Conservation (phyloP, 495 filamentous ascomycete genomes). For the Aspergillus ellipticus region DNA sequence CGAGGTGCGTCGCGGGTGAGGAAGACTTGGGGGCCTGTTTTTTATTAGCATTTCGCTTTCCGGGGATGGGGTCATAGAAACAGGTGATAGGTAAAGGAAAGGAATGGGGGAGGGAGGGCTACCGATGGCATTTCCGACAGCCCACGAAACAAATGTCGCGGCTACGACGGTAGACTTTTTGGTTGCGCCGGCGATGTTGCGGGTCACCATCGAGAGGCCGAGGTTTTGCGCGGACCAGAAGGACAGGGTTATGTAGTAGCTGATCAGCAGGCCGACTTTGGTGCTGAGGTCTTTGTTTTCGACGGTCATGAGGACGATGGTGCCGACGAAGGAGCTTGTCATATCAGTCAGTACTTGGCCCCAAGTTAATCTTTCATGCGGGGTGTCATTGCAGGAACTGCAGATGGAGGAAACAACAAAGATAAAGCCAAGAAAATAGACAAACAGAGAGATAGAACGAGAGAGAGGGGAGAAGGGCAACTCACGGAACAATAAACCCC, state of each 20-base stretch:
- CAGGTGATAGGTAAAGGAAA: constrained; percentile 1
- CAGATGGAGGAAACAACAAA: too few species aligned
- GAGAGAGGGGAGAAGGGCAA: constrained; percentile 2
- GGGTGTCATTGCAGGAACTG: too few species aligned
- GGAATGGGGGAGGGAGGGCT: neutral
- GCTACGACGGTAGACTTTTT: constrained; percentile 57
- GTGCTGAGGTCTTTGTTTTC: constrained; percentile 43
- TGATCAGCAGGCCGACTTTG: constrained; percentile 55
- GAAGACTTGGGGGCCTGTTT: constrained; percentile 45
- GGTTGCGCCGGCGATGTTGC: constrained; percentile 67
- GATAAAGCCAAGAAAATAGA: too few species aligned
- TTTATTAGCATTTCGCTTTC: neutral
- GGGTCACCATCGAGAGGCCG: constrained; percentile 54
- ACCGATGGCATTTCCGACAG: constrained; percentile 42
- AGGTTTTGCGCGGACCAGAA: constrained; percentile 58
- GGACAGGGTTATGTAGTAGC: constrained; percentile 59
- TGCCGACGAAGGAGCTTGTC: constrained; percentile 51
- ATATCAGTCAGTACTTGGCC: too few species aligned
- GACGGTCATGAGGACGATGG: constrained; percentile 61
- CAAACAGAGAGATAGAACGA: neutral
- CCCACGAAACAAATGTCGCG: constrained; percentile 41
- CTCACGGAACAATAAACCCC: constrained; percentile 60
- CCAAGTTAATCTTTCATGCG: too few species aligned
- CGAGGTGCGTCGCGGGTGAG: constrained; percentile 32
- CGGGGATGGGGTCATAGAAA: neutral